phyloP scores from a whole-genome alignment of 129 eudicot genomes.

The Escallonia herrerae region DNA sequence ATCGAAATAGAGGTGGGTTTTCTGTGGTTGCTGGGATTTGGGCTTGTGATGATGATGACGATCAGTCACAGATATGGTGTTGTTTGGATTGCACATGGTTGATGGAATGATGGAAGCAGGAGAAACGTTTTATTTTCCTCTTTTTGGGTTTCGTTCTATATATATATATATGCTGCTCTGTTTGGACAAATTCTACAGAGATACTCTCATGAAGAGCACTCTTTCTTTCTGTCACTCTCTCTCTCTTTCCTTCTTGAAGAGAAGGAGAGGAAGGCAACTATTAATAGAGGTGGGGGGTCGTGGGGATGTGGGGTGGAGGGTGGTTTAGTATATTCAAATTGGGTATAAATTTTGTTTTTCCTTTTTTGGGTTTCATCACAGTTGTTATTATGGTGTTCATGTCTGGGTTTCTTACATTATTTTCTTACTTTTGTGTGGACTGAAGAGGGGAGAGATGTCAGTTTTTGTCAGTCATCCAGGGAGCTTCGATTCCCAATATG shows the following conservation, averaged over 20 bases:
- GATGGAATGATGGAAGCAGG: background rate
- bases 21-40: background rate
- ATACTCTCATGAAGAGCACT: conserved; percentile 70
- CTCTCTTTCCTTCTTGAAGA: conserved; percentile 19
- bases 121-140: background rate
- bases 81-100: conserved; percentile 52
- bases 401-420: background rate
- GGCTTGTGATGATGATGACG: conserved; percentile 7
- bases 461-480: background rate
- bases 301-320: conserved; percentile 18
- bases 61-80: conserved; percentile 22
- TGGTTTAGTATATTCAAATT: conserved; percentile 2
- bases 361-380: background rate
- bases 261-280: conserved; percentile 21
- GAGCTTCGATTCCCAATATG: conserved; percentile 8
- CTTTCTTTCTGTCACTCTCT: too few species aligned
- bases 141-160: background rate
- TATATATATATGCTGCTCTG: background rate
- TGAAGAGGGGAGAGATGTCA: background rate
- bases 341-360: background rate
- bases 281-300: conserved; percentile 29
- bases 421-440: background rate
- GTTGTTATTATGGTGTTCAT: background rate
- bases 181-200: conserved; percentile 10
- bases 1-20: conserved; percentile 29